Percentiles rank a stretch among this genome's conserved stretches.
These are phyloP conservation scores for Huntiella decipiens DNA, from an alignment of 2,329 filamentous ascomycete species.

Conservation along the genomic window DNA sequence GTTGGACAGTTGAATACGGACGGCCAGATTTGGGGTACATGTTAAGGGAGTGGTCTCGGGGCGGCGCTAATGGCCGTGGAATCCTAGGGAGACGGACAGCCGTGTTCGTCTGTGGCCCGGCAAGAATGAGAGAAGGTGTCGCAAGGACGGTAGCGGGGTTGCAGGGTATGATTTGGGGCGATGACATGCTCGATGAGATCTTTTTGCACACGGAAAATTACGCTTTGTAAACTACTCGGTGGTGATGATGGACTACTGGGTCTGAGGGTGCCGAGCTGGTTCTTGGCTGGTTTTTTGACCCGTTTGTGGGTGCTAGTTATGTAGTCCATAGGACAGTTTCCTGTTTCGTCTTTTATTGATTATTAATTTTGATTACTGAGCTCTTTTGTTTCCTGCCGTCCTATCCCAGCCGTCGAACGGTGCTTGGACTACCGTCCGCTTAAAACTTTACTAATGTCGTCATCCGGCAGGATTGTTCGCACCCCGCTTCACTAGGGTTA, in stretches of 20 bases:
- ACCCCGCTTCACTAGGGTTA: too few relatives aligned
- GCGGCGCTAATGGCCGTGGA: slow-evolving; percentile 43
- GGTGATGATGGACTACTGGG: background rate
- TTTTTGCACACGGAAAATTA: slow-evolving; percentile 94
- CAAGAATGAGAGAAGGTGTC: slow-evolving; percentile 72
- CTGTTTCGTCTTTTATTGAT: background rate
- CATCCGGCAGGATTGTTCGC: too few relatives aligned
- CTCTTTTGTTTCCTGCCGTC: background rate
- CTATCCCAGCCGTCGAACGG: too few relatives aligned
- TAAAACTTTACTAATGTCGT: too few relatives aligned
- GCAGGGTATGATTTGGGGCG: slow-evolving; percentile 67
- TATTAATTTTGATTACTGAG: slow-evolving; percentile 1
- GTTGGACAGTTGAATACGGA: slow-evolving; percentile 86
- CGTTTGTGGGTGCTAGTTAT: too few relatives aligned
- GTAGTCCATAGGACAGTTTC: background rate
- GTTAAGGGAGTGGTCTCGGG: slow-evolving; percentile 62
- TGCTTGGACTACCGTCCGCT: too few relatives aligned
- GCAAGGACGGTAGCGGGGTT: slow-evolving; percentile 67
- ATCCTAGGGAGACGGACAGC: slow-evolving; percentile 65
- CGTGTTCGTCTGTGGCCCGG: slow-evolving; percentile 83
- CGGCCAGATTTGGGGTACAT: slow-evolving; percentile 75
- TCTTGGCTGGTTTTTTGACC: background rate
- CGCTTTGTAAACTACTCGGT: slow-evolving; percentile 37
- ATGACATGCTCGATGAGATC: slow-evolving; percentile 66
- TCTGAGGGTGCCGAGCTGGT: background rate